These are phyloP conservation scores for Beauveria varroae DNA, from an alignment of 2,329 filamentous ascomycete species.

Conservation along the genomic window DNA sequence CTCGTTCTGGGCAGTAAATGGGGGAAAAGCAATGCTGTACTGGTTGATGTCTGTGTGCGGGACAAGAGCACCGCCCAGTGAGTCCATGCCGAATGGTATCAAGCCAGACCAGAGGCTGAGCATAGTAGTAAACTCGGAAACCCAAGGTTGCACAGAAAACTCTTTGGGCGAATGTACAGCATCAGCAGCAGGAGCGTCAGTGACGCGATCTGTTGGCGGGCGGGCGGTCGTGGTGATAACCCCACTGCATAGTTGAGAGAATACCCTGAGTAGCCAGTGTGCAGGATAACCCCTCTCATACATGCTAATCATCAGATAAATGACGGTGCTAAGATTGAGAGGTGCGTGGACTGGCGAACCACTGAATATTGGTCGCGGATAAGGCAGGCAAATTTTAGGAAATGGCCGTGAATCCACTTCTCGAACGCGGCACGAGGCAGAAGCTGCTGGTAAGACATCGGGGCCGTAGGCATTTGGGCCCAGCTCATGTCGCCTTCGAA, in stretches of 20 bases:
- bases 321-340: constrained; percentile 18
- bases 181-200: constrained; percentile 4
- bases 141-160: constrained; percentile 15
- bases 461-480: neutral
- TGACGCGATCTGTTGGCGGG: constrained; percentile 14
- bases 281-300: constrained; percentile 19
- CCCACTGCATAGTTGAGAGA: constrained; percentile 14
- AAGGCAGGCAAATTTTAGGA: constrained; percentile 22
- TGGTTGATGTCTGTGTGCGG: neutral
- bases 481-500: constrained; percentile 17
- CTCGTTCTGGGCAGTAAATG: neutral
- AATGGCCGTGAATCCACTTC: constrained; percentile 18
- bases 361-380: constrained; percentile 12
- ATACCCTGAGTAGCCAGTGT: constrained; percentile 20
- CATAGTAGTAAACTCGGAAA: constrained; percentile 17
- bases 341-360: constrained; percentile 17
- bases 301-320: constrained; percentile 17
- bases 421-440: constrained; percentile 16
- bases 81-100: constrained; percentile 16
- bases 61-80: neutral
- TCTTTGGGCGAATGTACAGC: neutral
- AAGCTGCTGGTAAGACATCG: constrained; percentile 9
- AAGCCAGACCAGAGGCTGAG: constrained; percentile 16
- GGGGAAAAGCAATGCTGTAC: neutral
- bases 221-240: constrained; percentile 17